A percentile compares a stretch with the other conserved stretches of the same genome.
Evolutionary conservation across 164 flowering plant species (phyloP).

Genomic region (Taxillus chinensis): DNA sequence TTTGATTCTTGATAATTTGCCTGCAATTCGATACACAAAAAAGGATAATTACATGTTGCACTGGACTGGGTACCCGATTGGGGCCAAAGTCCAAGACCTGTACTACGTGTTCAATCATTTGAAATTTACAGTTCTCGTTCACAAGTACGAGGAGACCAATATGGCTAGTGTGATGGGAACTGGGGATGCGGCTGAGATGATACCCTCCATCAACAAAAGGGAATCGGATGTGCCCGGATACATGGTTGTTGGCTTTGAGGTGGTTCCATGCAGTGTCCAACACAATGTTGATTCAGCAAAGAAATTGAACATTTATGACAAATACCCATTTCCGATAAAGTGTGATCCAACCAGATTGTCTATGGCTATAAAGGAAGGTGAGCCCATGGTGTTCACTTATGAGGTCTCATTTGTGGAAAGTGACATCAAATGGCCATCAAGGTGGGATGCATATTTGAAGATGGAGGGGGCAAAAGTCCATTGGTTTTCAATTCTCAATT

Average conservation of each 20-base stretch:
- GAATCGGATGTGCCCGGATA: constrained; percentile 52
- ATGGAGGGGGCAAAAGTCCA: constrained; percentile 90
- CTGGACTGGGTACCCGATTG: constrained; percentile 87
- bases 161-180: constrained; percentile 75
- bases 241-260: constrained; percentile 90
- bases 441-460: constrained; percentile 90
- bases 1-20: constrained; percentile 64
- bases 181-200: constrained; percentile 67
- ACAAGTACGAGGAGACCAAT: constrained; percentile 67
- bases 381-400: constrained; percentile 55
- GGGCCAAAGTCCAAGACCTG: constrained; percentile 41
- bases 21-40: constrained; percentile 58
- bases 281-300: constrained; percentile 44
- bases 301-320: constrained; percentile 42
- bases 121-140: constrained; percentile 65
- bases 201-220: constrained; percentile 29
- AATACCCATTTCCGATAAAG: constrained; percentile 40
- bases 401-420: constrained; percentile 65
- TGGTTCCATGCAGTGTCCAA: constrained; percentile 48
- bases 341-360: constrained; percentile 55
- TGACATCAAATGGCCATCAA: constrained; percentile 84
- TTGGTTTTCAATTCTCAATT: constrained; percentile 83
- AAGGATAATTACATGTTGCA: constrained; percentile 44
- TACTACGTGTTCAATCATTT: constrained; percentile 77
- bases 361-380: constrained; percentile 54